phyloP scores from a whole-genome alignment of 768 basidiomycete species.

The Termitomyces titanicus region DNA sequence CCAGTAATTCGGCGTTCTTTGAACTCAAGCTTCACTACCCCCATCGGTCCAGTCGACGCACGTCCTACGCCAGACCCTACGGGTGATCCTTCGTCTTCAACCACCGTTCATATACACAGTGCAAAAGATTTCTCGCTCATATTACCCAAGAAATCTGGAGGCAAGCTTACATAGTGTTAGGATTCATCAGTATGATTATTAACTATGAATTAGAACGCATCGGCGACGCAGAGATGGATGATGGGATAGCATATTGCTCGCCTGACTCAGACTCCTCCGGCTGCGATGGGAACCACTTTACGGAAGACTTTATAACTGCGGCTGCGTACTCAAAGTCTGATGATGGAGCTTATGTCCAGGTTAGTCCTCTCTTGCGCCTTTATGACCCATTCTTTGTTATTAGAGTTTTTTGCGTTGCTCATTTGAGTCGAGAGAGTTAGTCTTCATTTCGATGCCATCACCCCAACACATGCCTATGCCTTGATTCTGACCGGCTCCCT shows the following conservation, averaged over 20 bases:
- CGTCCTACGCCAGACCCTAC: slow-evolving; percentile 19
- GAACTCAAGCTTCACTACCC: slow-evolving; percentile 1
- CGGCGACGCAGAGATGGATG: slow-evolving; percentile 15
- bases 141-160: slow-evolving; percentile 10
- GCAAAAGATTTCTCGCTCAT: slow-evolving; percentile 17
- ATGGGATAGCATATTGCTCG: slow-evolving; percentile 17
- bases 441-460: neutral
- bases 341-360: slow-evolving; percentile 18
- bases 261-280: slow-evolving; percentile 3
- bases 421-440: neutral
- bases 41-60: slow-evolving; percentile 1
- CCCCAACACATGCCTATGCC: neutral
- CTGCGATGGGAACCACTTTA: slow-evolving; percentile 9
- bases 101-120: slow-evolving; percentile 16
- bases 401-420: neutral
- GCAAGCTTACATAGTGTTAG: neutral
- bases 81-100: slow-evolving; percentile 17
- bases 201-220: slow-evolving; percentile 10
- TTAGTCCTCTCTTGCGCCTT: neutral
- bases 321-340: slow-evolving; percentile 12
- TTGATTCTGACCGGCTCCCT: neutral
- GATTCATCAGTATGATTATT: neutral
- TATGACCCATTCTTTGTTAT: neutral
- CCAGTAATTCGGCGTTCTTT: neutral
- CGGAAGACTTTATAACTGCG: slow-evolving; percentile 16